Evolutionary conservation across 2,329 filamentous ascomycete species (phyloP), one percentile per base, ranked within the genome.

Genomic region (Alternaria dauci): DNA sequence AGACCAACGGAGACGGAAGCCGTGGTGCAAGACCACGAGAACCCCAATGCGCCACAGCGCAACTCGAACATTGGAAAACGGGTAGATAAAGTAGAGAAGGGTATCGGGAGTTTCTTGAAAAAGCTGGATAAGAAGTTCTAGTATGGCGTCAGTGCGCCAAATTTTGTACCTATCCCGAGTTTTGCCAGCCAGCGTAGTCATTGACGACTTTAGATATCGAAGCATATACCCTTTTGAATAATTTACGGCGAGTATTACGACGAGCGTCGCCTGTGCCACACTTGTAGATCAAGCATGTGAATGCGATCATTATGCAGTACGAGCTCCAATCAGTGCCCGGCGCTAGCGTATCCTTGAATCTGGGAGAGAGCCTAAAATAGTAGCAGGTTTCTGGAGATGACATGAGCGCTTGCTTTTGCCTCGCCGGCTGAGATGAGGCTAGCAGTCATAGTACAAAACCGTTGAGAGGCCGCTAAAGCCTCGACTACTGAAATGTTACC

Each of bases 101-200:
- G 89, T 1, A 86, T 93, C 5, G 86, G 87, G 28, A 87, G 88
- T 7, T 89, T 93, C 82, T 78, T 93, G 66, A 92, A 90, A 84
- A 92, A 89, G 80, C 85, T 93, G 77, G 91, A 93, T 81, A 92
- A 91, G 87, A 91, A 88, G 74, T 89, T 90, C 48, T 72, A 65
- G 52, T 16, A 26, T 20, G 26, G n/a, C 34, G 23, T 26, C 14
- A 39, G 47, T 18, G 53, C 47, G 42, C 25, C n/a, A 23, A 53
- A 38, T 55, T 34, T 38, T 55, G 51, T 58, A 36, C 43, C 42
- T 53, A 50, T 52, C 39, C 50, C 58, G n/a, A 12, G 52, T 58
- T 64, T 26, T 56, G 47, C 61, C 58, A 64, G 67, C 65, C 54
- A 67, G 65, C 59, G 52, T 54, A 58, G 30, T 39, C 47, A 55